These are phyloP conservation scores for Grosmannia serpens DNA, from an alignment of 2,329 filamentous ascomycete species.

Conservation along the genomic window DNA sequence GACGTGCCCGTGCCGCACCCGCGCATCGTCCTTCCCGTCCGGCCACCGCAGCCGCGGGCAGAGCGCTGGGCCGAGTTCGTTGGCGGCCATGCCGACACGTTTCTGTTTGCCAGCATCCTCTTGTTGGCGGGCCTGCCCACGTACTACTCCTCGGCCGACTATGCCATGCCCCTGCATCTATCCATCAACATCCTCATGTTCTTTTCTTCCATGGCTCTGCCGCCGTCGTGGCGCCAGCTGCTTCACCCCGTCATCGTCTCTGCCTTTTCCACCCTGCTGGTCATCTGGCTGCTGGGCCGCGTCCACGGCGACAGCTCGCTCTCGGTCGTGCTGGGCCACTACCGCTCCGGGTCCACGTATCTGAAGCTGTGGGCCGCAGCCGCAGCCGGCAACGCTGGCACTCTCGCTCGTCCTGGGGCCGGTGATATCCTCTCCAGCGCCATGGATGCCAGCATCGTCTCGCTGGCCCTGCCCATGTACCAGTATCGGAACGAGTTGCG, in stretches of 20 bases:
- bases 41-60: constrained; percentile 31
- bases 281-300: constrained; percentile 40
- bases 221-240: constrained; percentile 35
- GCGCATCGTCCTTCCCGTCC: constrained; percentile 10
- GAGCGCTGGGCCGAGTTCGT: constrained; percentile 38
- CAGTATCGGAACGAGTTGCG: constrained; percentile 45
- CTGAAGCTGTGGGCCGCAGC: constrained; percentile 32
- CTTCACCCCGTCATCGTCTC: constrained; percentile 48
- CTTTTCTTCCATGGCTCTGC: constrained; percentile 35
- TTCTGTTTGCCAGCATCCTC: constrained; percentile 33
- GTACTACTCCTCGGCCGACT: constrained; percentile 36
- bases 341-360: constrained; percentile 42
- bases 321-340: constrained; percentile 28
- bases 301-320: constrained; percentile 27
- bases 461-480: constrained; percentile 50
- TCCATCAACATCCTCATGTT: constrained; percentile 39
- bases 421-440: constrained; percentile 43
- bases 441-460: constrained; percentile 47
- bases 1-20: constrained; percentile 7
- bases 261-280: constrained; percentile 38
- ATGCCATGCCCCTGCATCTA: constrained; percentile 37
- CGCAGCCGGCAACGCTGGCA: background rate
- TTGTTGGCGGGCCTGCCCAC: constrained; percentile 40
- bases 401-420: constrained; percentile 33
- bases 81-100: constrained; percentile 31